Evolutionary conservation across 2,329 filamentous ascomycete species (phyloP).

Genomic region (Cladosporium austrohemisphaericum): DNA sequence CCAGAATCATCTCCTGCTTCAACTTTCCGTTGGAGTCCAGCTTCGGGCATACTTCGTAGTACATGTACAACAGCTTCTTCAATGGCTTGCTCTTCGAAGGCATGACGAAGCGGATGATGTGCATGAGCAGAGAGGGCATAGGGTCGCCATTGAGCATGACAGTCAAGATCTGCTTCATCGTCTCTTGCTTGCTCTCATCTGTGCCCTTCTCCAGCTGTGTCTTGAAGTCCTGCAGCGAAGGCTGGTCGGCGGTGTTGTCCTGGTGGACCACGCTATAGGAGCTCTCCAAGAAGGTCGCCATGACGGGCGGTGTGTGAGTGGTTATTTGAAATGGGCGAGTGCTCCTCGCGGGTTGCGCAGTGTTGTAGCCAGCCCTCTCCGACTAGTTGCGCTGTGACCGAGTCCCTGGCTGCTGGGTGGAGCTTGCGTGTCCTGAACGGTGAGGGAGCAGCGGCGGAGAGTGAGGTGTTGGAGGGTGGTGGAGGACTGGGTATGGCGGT

Average conservation of each 20-base stretch:
- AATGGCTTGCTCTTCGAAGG: constrained; percentile 92
- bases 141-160: constrained; percentile 98
- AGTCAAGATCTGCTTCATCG: constrained; percentile 89
- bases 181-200: constrained; percentile 38
- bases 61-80: constrained; percentile 98
- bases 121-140: constrained; percentile 94
- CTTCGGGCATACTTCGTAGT: constrained; percentile 98
- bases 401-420: not conserved
- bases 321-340: constrained; percentile 20
- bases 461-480: not conserved
- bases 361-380: constrained; percentile 27
- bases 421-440: constrained; percentile 11
- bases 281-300: constrained; percentile 92
- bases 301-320: constrained; percentile 48
- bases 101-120: constrained; percentile 99
- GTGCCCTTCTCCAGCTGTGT: constrained; percentile 48
- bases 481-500: not conserved
- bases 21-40: constrained; percentile 87
- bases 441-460: not conserved
- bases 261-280: constrained; percentile 95
- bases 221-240: constrained; percentile 84
- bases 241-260: constrained; percentile 94
- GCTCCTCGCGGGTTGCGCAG: constrained; percentile 24
- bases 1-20: constrained; percentile 99
- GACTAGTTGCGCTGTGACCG: constrained; percentile 9